Conservation (phyloP, 345 rosid genomes). For the Hibiscus tridactylites region DNA sequence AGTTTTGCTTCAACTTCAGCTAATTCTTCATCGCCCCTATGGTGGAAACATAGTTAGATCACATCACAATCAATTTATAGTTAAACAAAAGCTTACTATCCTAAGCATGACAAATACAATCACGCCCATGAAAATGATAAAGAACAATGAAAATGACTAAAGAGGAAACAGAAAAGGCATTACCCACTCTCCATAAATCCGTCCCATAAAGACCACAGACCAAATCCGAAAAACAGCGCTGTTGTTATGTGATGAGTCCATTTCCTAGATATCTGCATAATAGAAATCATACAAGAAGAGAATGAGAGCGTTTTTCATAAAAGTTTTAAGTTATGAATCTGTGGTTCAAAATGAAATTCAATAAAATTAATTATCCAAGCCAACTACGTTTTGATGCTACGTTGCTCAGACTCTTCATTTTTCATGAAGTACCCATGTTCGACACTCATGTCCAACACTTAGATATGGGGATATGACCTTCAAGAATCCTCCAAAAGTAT, state of each 20-base stretch:
- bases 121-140: background rate
- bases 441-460: no score
- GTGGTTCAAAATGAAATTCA: background rate
- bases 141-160: background rate
- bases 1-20: slow-evolving; percentile 85
- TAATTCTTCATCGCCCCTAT: slow-evolving; percentile 70
- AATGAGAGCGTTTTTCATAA: background rate
- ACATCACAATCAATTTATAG: background rate
- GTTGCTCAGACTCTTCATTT: no score
- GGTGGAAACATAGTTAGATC: slow-evolving; percentile 11
- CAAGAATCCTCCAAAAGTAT: no score
- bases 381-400: background rate
- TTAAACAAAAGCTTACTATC: background rate
- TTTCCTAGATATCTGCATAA: slow-evolving; percentile 72
- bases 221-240: slow-evolving; percentile 72
- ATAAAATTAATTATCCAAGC: background rate
- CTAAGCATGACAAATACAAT: background rate
- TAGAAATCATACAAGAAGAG: background rate
- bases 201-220: slow-evolving; percentile 88
- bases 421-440: no score
- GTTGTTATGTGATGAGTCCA: slow-evolving; percentile 88
- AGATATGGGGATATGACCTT: no score
- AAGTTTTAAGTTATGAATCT: background rate
- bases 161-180: background rate
- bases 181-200: slow-evolving; percentile 69